Conservation (phyloP, 2,329 filamentous ascomycete species). For the Esteya vermicola region DNA sequence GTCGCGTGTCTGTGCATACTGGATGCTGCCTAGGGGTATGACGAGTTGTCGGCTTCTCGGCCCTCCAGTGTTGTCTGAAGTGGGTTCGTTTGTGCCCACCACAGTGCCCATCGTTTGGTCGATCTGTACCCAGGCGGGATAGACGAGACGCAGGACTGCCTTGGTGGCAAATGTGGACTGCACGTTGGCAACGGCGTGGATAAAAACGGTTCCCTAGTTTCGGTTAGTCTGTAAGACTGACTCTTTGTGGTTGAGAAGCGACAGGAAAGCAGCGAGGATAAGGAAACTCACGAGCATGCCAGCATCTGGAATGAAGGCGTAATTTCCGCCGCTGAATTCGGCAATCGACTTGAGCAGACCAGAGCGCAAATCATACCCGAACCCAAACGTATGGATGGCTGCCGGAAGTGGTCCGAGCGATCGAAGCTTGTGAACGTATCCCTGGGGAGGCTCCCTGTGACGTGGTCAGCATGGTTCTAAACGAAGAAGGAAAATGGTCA, state of each 20-base stretch:
- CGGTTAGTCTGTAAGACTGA: too few relatives aligned
- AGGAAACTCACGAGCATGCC: conserved; percentile 36
- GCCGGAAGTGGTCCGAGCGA: conserved; percentile 24
- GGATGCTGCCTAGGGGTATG: conserved; percentile 35
- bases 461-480: conserved; percentile 10
- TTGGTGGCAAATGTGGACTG: conserved; percentile 41
- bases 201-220: conserved; percentile 38
- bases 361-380: conserved; percentile 33
- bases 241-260: too few relatives aligned
- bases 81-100: conserved; percentile 20
- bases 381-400: conserved; percentile 39
- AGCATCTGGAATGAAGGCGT: conserved; percentile 46
- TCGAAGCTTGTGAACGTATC: conserved; percentile 41
- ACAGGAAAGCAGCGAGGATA: neutral
- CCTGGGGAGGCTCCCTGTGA: conserved; percentile 23
- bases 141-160: conserved; percentile 27
- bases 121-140: conserved; percentile 21
- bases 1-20: conserved; percentile 47
- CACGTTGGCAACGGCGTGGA: conserved; percentile 46
- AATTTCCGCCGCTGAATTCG: conserved; percentile 41
- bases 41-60: conserved; percentile 14
- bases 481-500: neutral
- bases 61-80: neutral
- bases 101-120: conserved; percentile 23
- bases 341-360: conserved; percentile 45